Conservation (phyloP, 225 moss, liverwort and hornwort species). For the Lunularia cruciata region DNA sequence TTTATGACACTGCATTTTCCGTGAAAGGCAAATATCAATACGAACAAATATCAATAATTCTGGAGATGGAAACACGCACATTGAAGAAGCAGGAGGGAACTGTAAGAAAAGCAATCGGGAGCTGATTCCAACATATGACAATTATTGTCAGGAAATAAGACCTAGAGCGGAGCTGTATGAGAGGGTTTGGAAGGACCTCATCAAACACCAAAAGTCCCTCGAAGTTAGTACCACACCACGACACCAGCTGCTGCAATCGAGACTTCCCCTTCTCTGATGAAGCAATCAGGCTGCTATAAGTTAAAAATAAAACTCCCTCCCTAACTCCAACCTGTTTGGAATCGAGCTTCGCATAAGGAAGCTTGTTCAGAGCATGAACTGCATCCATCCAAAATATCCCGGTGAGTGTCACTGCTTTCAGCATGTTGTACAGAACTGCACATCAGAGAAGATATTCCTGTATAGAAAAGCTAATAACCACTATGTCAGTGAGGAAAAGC, state of each 20-base stretch:
- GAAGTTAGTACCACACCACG: constrained; percentile 94
- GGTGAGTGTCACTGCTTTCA: not conserved
- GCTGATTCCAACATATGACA: too few relatives aligned
- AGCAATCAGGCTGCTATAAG: constrained; percentile 96
- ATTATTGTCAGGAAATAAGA: too few relatives aligned
- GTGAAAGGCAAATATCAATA: too few relatives aligned
- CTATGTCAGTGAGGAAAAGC: too few relatives aligned
- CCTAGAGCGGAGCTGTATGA: too few relatives aligned
- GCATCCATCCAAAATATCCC: constrained; percentile 21
- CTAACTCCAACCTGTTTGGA: constrained; percentile 87
- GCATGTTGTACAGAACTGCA: too few relatives aligned
- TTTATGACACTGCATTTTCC: constrained; percentile 78
- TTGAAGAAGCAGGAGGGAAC: too few relatives aligned
- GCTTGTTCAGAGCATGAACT: constrained; percentile 98
- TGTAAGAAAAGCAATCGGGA: too few relatives aligned
- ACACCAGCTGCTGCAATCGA: constrained; percentile 92
- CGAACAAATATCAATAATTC: too few relatives aligned
- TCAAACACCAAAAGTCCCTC: constrained; percentile 97
- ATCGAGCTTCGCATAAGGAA: constrained; percentile 93
- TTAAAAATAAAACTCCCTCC: constrained; percentile 96
- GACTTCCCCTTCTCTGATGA: constrained; percentile 96
- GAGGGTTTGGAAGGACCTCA: constrained; percentile 53
- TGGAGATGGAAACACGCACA: too few relatives aligned
- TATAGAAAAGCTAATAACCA: too few relatives aligned
- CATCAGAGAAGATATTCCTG: too few relatives aligned